Percentiles rank a stretch among this genome's conserved stretches.
Conservation (phyloP, 1,284 basidiomycete species). For the Pisolithus thermaeus region DNA sequence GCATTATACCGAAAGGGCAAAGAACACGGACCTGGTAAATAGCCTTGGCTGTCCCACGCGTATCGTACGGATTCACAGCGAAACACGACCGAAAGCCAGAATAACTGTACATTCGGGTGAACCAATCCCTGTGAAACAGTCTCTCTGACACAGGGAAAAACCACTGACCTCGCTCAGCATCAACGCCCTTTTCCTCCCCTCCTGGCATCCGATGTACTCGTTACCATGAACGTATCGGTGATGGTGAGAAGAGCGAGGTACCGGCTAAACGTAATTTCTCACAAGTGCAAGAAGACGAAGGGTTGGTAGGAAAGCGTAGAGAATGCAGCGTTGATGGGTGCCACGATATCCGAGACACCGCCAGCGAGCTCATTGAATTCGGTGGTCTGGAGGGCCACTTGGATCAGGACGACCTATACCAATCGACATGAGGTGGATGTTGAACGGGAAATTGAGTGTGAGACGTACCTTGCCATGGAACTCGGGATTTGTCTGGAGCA, state of each 20-base stretch:
- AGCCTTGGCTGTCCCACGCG: slow-evolving; percentile 66
- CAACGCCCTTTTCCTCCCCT: slow-evolving; percentile 61
- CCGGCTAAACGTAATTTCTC: slow-evolving; percentile 82
- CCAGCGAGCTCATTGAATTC: slow-evolving; percentile 72
- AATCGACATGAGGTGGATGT: neutral
- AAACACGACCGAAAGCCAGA: slow-evolving; percentile 84
- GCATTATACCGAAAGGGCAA: too few relatives aligned
- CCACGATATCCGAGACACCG: slow-evolving; percentile 70
- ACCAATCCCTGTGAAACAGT: slow-evolving; percentile 36
- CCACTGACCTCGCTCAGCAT: slow-evolving; percentile 64
- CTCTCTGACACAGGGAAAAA: neutral
- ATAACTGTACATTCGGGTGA: slow-evolving; percentile 82
- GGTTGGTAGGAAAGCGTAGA: slow-evolving; percentile 86
- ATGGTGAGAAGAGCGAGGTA: slow-evolving; percentile 79
- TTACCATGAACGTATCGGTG: slow-evolving; percentile 85
- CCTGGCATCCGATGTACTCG: slow-evolving; percentile 83
- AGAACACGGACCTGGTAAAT: too few relatives aligned
- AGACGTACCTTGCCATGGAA: slow-evolving; percentile 63
- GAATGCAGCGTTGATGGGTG: slow-evolving; percentile 80
- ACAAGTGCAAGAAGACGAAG: slow-evolving; percentile 84
- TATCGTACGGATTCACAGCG: slow-evolving; percentile 81
- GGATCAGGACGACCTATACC: slow-evolving; percentile 71
- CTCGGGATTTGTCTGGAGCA: slow-evolving; percentile 73
- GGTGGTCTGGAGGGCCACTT: slow-evolving; percentile 81
- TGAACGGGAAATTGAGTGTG: neutral